Conservation (phyloP, 108 stramenopile species). For the Ochromonas danica region DNA sequence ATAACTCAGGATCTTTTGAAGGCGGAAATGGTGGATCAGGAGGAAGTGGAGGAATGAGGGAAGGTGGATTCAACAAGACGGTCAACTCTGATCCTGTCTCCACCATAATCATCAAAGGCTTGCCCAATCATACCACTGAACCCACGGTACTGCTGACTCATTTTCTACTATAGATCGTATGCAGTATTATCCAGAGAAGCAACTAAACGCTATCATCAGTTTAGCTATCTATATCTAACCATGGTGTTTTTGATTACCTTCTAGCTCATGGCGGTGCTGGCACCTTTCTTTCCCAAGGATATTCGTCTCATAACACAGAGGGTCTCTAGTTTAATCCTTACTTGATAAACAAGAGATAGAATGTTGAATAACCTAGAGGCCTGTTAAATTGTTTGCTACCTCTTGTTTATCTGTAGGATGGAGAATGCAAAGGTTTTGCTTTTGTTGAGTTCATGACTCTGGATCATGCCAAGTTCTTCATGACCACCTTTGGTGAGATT, state of each 20-base stretch:
- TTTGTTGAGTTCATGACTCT: constrained; percentile 4
- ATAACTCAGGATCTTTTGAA: neutral
- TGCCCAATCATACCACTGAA: neutral
- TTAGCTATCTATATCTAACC: neutral
- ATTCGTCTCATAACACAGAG: neutral
- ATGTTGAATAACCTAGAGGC: no score
- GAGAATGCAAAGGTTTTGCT: no score
- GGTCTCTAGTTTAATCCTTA: no score
- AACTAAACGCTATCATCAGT: neutral
- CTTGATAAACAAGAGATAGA: no score
- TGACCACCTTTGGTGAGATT: neutral
- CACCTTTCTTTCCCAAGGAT: neutral
- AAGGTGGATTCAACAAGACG: neutral
- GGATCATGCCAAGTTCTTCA: constrained; percentile 22
- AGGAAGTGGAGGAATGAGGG: neutral
- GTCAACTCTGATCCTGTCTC: neutral
- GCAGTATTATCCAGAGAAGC: neutral
- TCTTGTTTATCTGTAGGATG: no score
- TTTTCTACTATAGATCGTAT: no score
- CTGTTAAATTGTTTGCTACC: no score
- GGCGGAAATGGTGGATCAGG: neutral
- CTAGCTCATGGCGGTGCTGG: neutral
- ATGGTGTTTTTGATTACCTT: neutral
- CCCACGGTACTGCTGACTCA: neutral
- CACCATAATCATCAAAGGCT: neutral